Base-by-base conservation (phyloP, 352 stramenopile genomes). In the Blastocystis sp. region DNA sequence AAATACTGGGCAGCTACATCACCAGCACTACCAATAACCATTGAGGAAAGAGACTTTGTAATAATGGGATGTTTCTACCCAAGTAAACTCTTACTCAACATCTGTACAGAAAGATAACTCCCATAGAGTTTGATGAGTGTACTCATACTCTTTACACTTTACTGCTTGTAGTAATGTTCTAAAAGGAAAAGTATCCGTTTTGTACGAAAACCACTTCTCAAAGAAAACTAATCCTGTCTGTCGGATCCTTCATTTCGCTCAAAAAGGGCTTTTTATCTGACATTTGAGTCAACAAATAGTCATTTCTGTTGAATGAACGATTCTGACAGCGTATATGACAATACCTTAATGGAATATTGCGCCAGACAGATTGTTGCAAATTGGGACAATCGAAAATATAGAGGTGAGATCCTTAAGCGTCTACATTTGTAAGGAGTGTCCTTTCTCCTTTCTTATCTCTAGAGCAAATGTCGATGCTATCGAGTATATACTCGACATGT, bases 1-100 rank as follows among this genome's bases (percentile, higher is more conserved):
- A 84, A 27, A 27, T 84, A 84, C 53, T 84, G 73, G 19, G 73
- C 73, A n/a, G 73, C 73, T 11, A 84, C 53, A 44, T 84, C 73
- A 53, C 73, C 73, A 33, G 73, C 73, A 84, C 24, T 37, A 5
- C 73, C 73, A 48, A 84, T 84, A 6, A 62, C n/a, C 48, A 66
- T 68, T 33, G 73, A 84, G 42, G 73, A 84, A 7, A 68, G n/a
- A 15, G 73, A 62, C 53, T 84, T 84, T n/a, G 73, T 84, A 13
- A 84, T 37, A 27, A 84, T 84, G 6, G 73, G 73, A 48, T 84
- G 73, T 13, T 40, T 68, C 73, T 84, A 66, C 7, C 0, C 17
- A 0, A 66, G 27, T 68, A 24, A 33, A 17, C 2, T 42, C 69
- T n/a, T 30, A 1, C 19, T n/a, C 27, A 2, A 48, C 9, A 9